Percentiles rank a stretch among this genome's conserved stretches.
phyloP scores from a whole-genome alignment of 2,329 filamentous ascomycete genomes.

The Hansfordia pulvinata region DNA sequence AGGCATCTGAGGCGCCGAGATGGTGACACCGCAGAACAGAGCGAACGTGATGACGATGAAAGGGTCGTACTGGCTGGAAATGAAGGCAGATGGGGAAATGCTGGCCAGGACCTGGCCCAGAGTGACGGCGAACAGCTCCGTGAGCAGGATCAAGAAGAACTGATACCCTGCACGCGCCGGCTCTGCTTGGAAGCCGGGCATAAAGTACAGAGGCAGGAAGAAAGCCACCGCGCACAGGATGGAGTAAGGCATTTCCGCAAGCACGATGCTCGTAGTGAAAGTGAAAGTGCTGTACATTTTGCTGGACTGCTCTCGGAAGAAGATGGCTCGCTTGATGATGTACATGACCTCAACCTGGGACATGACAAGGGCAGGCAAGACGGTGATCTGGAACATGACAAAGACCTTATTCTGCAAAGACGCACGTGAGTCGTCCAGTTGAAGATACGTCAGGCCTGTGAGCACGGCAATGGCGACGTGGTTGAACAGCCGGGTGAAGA shows the following conservation, averaged over 20 bases:
- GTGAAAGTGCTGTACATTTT: constrained; percentile 78
- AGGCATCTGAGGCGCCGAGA: constrained; percentile 66
- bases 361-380: constrained; percentile 72
- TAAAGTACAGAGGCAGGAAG: constrained; percentile 75
- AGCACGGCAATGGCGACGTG: constrained; percentile 68
- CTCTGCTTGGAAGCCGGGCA: constrained; percentile 56
- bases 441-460: constrained; percentile 66
- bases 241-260: constrained; percentile 76
- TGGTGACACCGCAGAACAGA: constrained; percentile 79
- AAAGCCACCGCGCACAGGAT: constrained; percentile 68
- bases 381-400: constrained; percentile 79
- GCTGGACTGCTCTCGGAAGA: constrained; percentile 72
- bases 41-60: constrained; percentile 73
- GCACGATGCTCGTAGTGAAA: constrained; percentile 64
- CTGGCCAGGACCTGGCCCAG: constrained; percentile 66
- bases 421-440: constrained; percentile 60
- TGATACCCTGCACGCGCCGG: constrained; percentile 65
- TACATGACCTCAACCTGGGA: constrained; percentile 78
- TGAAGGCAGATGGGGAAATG: constrained; percentile 65
- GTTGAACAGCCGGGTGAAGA: constrained; percentile 77
- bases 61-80: constrained; percentile 68
- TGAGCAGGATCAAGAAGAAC: constrained; percentile 74
- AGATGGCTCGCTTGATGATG: constrained; percentile 65
- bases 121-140: constrained; percentile 73
- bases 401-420: constrained; percentile 80